Base-by-base conservation (phyloP, 345 rosid genomes). In the Gossypium turneri region DNA sequence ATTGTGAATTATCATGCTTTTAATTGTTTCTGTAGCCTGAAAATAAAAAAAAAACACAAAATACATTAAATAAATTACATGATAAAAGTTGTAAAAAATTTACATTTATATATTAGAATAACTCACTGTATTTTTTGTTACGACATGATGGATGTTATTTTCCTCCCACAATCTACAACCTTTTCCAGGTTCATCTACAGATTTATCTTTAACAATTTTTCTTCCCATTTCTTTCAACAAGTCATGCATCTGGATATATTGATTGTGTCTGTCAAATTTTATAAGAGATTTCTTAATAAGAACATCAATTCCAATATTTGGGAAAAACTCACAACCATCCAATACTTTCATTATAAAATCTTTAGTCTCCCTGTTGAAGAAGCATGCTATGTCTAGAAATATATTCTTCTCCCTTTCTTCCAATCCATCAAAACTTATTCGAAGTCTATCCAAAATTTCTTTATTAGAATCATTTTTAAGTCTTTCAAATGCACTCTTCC, bases 211-310 rank as follows among this genome's bases (percentile, higher is more conserved):
- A 27, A 77, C 90, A 27, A 90, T 82, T 75, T 85, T 83, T 67
- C 88, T 85, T 64, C 87, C 97, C 95, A 92, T 92, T 71, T 92
- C 92, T 56, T 77, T 81, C 22, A 92, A 76, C 70, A 83, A 91
- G 80, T 90, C 95, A 77, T 92, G 95, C 91, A 88, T 86, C 90
- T 92, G 81, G 8, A 58, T 11, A 34, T 88, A 67, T 22, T 65
- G 66, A 25, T 66, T 1, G 27, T 70, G 84, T 11, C 75, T 63
- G 7, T 58, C 17, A 4, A 58, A 3, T 12, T 16, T 62, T n/a
- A 80, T 38, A 8, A 83, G 77, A 51, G 85, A 80, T 58, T 80
- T 85, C 15, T 81, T 78, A 1, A 61, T 38, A 16, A 86, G 85
- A 73, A 68, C 66, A 15, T 55, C 70, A n/a, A 86, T 43, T n/a